These are phyloP conservation scores for Dothideomycetes sp. DNA, from an alignment of 2,329 filamentous ascomycete genomes.

Conservation along the genomic window DNA sequence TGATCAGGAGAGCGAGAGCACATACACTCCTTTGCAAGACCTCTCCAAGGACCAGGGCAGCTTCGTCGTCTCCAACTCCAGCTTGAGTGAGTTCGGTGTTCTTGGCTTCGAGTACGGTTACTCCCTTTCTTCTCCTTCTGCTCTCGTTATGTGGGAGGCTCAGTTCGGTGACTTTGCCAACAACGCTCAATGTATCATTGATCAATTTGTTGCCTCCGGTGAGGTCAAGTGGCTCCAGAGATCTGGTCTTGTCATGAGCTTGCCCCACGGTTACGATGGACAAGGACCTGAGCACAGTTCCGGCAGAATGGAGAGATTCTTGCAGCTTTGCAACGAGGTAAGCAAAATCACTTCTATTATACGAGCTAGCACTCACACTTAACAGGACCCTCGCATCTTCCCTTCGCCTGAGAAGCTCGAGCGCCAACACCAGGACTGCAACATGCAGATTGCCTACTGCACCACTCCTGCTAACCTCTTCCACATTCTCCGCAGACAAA, in stretches of 20 bases:
- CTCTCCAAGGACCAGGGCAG: conserved; percentile 85
- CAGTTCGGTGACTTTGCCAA: conserved; percentile 99
- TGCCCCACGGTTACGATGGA: conserved; percentile 96
- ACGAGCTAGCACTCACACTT: not conserved
- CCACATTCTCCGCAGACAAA: conserved; percentile 91
- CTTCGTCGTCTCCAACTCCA: conserved; percentile 96
- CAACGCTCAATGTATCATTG: conserved; percentile 97
- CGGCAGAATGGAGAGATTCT: conserved; percentile 90
- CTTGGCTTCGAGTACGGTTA: conserved; percentile 99
- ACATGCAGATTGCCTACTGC: conserved; percentile 97
- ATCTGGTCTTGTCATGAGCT: conserved; percentile 88
- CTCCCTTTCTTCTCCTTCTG: conserved; percentile 91
- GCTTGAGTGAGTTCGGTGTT: conserved; percentile 61
- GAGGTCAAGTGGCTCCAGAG: conserved; percentile 99
- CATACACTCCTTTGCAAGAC: conserved; percentile 86
- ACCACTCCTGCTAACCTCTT: conserved; percentile 95
- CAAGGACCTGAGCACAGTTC: conserved; percentile 98
- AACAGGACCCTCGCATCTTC: conserved; percentile 74
- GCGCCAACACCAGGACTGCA: conserved; percentile 97
- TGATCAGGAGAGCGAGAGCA: conserved; percentile 89
- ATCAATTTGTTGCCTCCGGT: conserved; percentile 96
- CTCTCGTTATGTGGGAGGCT: conserved; percentile 98
- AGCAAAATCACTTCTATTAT: not conserved
- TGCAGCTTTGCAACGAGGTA: conserved; percentile 86
- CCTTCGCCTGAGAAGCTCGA: conserved; percentile 80